Evolutionary conservation across 495 filamentous ascomycete species (phyloP).

Genomic region (Penicillium parvum): DNA sequence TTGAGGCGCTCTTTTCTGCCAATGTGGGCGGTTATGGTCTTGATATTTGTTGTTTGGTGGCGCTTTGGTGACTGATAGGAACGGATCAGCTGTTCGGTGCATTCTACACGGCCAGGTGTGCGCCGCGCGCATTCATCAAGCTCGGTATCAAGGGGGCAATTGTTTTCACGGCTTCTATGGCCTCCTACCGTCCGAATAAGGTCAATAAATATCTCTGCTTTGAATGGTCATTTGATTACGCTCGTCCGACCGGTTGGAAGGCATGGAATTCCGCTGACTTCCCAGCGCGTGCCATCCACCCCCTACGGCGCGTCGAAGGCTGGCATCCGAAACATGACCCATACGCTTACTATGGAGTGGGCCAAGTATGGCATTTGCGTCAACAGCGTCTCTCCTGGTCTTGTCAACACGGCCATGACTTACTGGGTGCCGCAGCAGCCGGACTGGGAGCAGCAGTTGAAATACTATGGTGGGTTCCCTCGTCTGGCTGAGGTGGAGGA

Average conservation of each 20-base stretch:
- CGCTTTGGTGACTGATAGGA: conserved; percentile 1
- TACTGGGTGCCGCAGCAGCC: conserved; percentile 36
- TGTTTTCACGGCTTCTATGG: conserved; percentile 45
- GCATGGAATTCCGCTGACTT: conserved; percentile 7
- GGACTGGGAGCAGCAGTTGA: conserved; percentile 38
- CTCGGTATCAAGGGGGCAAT: conserved; percentile 41
- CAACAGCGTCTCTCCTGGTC: conserved; percentile 37
- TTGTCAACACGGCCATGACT: conserved; percentile 38
- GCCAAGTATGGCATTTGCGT: conserved; percentile 43
- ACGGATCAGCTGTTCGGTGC: conserved; percentile 33
- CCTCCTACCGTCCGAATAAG: conserved; percentile 44
- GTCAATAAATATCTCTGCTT: conserved; percentile 9
- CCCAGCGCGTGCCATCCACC: conserved; percentile 29
- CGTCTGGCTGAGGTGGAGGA: conserved; percentile 36
- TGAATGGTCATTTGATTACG: background rate
- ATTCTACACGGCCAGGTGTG: conserved; percentile 32
- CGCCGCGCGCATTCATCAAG: conserved; percentile 38
- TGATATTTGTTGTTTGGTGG: background rate
- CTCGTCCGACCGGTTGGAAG: too few relatives aligned
- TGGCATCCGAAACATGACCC: conserved; percentile 31
- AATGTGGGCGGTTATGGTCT: conserved; percentile 16
- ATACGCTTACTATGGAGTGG: conserved; percentile 48
- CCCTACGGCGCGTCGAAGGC: conserved; percentile 33
- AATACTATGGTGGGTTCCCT: conserved; percentile 45
- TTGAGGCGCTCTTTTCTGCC: conserved; percentile 38